Percentiles rank a stretch among this genome's conserved stretches.
phyloP scores from a whole-genome alignment of 2,329 filamentous ascomycete genomes.

The Remersonia thermophila region DNA sequence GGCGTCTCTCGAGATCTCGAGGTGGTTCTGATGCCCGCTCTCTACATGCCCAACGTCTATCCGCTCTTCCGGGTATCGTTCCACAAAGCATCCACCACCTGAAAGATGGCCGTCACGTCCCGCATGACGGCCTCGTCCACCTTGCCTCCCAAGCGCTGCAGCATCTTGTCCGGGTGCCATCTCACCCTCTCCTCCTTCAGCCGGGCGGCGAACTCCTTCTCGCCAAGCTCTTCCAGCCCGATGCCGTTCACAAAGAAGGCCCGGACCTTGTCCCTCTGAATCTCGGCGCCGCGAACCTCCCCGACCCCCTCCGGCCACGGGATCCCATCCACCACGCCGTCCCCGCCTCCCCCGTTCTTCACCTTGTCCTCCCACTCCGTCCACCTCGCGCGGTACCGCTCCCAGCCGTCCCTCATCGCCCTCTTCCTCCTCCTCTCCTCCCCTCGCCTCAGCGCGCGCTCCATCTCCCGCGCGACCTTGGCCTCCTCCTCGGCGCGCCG shows the following conservation, averaged over 20 bases:
- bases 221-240: conserved; percentile 30
- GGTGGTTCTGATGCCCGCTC: too few relatives aligned
- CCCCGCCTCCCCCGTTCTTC: conserved; percentile 5
- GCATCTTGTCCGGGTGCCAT: conserved; percentile 97
- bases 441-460: conserved; percentile 54
- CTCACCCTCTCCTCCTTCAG: conserved; percentile 78
- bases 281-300: conserved; percentile 29
- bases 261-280: conserved; percentile 48
- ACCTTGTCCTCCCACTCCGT: conserved; percentile 32
- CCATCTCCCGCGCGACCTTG: conserved; percentile 50
- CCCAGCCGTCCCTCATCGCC: conserved; percentile 49
- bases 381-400: conserved; percentile 54
- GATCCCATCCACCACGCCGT: conserved; percentile 24
- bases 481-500: conserved; percentile 25
- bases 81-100: conserved; percentile 77
- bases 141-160: conserved; percentile 67
- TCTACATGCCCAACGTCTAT: not conserved
- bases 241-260: conserved; percentile 51
- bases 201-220: conserved; percentile 32
- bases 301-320: conserved; percentile 51
- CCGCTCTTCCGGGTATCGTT: conserved; percentile 37
- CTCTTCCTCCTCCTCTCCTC: conserved; percentile 47
- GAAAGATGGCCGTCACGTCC: conserved; percentile 80
- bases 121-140: conserved; percentile 63
- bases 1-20: too few relatives aligned